Base-by-base conservation (phyloP, 202 grass and related monocot species). In the Panicum virgatum region DNA sequence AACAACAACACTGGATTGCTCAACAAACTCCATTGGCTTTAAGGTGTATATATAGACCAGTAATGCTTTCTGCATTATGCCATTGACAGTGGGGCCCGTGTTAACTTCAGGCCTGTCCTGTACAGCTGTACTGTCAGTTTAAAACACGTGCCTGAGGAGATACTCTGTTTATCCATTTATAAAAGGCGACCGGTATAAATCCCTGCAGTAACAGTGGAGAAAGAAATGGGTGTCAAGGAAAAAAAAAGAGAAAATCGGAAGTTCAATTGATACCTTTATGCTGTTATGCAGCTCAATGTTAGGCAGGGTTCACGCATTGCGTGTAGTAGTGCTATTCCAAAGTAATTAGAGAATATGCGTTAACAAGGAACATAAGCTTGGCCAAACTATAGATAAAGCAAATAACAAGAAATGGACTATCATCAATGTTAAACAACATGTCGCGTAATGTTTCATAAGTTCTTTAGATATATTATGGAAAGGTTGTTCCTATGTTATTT, bases 141-240 rank as follows among this genome's bases (percentile, higher is more conserved):
- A 47, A 3, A 73, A 22, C 66, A 79, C 7, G 12, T 79, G 75
- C 67, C 66, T 36, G 58, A 86, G 11, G 58, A 86, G 15, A 66
- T 73, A 38, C 46, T 53, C 42, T 63, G 66, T 44, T 73, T 48
- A 56, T 8, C 9, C 16, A 73, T 57, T 79, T 83, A 22, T 6
- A 8, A 78, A 60, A 29, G 29, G 37, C 4, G 5, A 15, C 7
- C 22, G 13, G 18, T 32, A 47, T 47, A 61, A 59, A 25, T 44
- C 5, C 9, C 2, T 74, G 20, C 77, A 67, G 47, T 59, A 48
- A 9, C 54, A 38, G 27, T 18, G 19, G 6, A 45, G 9, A 40
- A 47, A 56, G 23, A 27, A 54, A 13, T 65, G 59, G 46, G 37
- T 45, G 46, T 64, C 11, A 73, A 64, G 44, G n/a, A n/a, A 64